Evolutionary conservation across 768 basidiomycete genomes (phyloP), one percentile per base, ranked within the genome.

Genomic region (Podaxis sp.): DNA sequence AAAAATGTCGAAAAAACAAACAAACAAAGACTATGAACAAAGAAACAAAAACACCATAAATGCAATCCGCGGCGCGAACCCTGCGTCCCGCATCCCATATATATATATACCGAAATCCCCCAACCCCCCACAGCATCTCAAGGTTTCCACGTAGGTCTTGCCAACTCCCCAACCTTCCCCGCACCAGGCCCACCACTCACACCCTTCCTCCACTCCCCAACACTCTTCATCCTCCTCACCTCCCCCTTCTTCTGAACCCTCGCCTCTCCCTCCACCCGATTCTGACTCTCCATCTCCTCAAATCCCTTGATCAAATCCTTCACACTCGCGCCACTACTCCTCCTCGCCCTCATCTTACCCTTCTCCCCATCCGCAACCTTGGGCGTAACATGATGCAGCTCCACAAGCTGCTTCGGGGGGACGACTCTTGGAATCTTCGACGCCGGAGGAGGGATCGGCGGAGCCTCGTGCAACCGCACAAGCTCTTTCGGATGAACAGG

Each of bases 281-380:
- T 32, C n/a, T n/a, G 61, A 55, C 54, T 68, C 51, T 66, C 67
- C 67, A 77, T 71, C 21, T 76, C 74, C 65, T 91, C 89, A 66
- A 85, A 92, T 32, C 76, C 80, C 69, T 72, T 78, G 55, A 91
- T 83, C 57, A 92, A 69, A 55, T 91, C 89, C 71, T 81, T 89
- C 60, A 92, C 90, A 65, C 88, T 90, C 54, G 80, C 78, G 13
- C 82, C 83, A 66, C 90, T 89, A 61, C 82, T 85, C 66, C 85
- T 76, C 60, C 89, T 74, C n/a, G 74, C 75, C 50, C 74, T 70
- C 23, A 35, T 52, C 46, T 3, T 50, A n/a, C 23, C 36, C 27
- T 50, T 50, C 16, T 59, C 55, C 10, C 61, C 63, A 21, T 67
- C 55, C 44, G 66, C 63, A 16, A 67, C 67, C 2, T 72, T 70